Base-by-base conservation (phyloP, 2,329 filamentous ascomycete species). In the Alternaria postmessia region DNA sequence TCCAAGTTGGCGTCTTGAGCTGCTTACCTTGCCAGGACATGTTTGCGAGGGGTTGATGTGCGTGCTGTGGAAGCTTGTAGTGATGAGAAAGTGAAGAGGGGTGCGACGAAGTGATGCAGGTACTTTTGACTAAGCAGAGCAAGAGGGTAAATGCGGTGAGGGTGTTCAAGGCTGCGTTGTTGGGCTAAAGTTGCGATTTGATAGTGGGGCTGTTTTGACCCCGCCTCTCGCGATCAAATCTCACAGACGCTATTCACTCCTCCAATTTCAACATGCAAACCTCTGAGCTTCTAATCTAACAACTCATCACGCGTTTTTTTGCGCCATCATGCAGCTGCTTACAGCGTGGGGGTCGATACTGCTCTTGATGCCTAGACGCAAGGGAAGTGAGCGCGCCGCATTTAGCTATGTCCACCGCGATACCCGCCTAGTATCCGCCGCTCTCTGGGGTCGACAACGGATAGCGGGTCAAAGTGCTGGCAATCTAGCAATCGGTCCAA, bases 21-120 rank as follows among this genome's bases (percentile, higher is more conserved):
- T 67, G 62, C 75, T 67, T 62, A 80, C 78, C 77, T 79, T 79
- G 78, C 78, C 78, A 80, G 75, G 78, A 80, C 78, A 80, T 80
- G 72, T 69, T 78, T 65, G 57, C 58, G 55, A 67, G 68, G 67
- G 71, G 67, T 66, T 65, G 62, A 56, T 68, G 65, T 70, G 72
- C 57, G 66, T 64, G 65, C 57, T 65, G 56, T 53, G 42, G 62
- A 65, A 71, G 71, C 62, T 62, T 61, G 61, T 60, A 57, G 59
- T 43, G 63, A 55, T 54, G 57, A 61, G 56, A 52, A 63, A 54
- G 53, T 59, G 59, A 51, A 61, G 46, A 48, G 57, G 47, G 58
- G 54, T 51, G 59, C 46, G 63, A 59, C 60, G 61, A 63, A 59
- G 59, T 51, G 63, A 67, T 62, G 62, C 63, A 62, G 59, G 65